A percentile compares a stretch with the other conserved stretches of the same genome.
These are phyloP conservation scores for Mucor irregularis DNA, from an alignment of 371 early-diverging fungal species.

Conservation along the genomic window DNA sequence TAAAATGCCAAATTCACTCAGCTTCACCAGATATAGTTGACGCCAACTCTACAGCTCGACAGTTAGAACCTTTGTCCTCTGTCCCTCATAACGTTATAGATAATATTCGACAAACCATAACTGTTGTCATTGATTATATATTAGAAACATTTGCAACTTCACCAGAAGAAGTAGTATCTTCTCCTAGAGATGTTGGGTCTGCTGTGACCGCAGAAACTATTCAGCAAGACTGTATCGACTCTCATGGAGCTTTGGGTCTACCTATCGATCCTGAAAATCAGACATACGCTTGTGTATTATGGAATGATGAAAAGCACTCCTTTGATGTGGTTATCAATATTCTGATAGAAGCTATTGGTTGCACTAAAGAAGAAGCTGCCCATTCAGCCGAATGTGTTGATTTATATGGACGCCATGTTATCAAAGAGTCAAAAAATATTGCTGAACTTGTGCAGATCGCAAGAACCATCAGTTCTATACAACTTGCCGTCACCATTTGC, in stretches of 20 bases:
- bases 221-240: conserved; percentile 30
- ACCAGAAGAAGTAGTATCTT: conserved; percentile 57
- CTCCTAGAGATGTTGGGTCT: conserved; percentile 55
- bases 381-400: conserved; percentile 36
- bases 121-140: conserved; percentile 84
- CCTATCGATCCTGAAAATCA: conserved; percentile 20
- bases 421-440: conserved; percentile 66
- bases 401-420: conserved; percentile 76
- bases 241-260: conserved; percentile 46
- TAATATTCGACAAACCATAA: conserved; percentile 75
- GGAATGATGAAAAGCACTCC: conserved; percentile 97
- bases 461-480: conserved; percentile 61
- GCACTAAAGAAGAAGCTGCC: conserved; percentile 38
- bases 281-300: conserved; percentile 72
- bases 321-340: conserved; percentile 88
- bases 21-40: conserved; percentile 10
- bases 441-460: conserved; percentile 67
- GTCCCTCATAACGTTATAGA: conserved; percentile 47
- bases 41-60: background rate
- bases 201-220: conserved; percentile 26
- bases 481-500: conserved; percentile 82
- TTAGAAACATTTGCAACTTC: conserved; percentile 82
- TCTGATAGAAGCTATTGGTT: conserved; percentile 63
- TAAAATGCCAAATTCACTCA: conserved; percentile 85
- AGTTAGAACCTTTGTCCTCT: conserved; percentile 25